Percentiles rank a stretch among this genome's conserved stretches.
Conservation (phyloP, 2,329 filamentous ascomycete species). For the Dactylellina leptospora region DNA sequence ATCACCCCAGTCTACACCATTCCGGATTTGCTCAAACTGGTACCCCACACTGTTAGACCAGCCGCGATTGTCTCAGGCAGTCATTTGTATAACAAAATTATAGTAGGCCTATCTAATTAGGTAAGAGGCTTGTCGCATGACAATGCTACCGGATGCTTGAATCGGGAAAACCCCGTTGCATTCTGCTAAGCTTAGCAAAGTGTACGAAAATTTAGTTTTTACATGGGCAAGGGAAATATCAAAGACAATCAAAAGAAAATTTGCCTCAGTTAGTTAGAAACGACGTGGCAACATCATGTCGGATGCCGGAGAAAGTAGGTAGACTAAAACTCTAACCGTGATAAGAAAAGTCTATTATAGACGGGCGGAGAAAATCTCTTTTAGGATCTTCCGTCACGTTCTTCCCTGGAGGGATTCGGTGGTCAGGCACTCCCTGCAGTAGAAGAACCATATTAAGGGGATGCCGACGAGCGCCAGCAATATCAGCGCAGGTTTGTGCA, state of each 20-base stretch:
- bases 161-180: neutral
- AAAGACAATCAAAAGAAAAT: neutral
- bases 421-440: neutral
- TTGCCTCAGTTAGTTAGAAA: neutral
- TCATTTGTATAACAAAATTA: too few species aligned
- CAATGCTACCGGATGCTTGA: neutral
- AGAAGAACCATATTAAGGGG: too few species aligned
- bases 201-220: neutral
- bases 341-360: neutral
- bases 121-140: neutral
- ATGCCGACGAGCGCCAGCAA: too few species aligned
- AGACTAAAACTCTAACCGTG: neutral
- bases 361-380: constrained; percentile 3
- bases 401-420: constrained; percentile 20
- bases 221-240: neutral
- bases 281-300: constrained; percentile 3
- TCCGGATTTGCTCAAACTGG: neutral
- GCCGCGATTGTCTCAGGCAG: too few species aligned
- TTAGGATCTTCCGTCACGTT: neutral
- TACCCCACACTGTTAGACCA: too few species aligned
- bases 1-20: neutral
- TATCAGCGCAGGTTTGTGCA: neutral
- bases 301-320: neutral
- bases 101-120: constrained; percentile 1
- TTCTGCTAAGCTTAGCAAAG: neutral